phyloP scores from a whole-genome alignment of 2,329 filamentous ascomycete genomes.

The Nemania sp. region DNA sequence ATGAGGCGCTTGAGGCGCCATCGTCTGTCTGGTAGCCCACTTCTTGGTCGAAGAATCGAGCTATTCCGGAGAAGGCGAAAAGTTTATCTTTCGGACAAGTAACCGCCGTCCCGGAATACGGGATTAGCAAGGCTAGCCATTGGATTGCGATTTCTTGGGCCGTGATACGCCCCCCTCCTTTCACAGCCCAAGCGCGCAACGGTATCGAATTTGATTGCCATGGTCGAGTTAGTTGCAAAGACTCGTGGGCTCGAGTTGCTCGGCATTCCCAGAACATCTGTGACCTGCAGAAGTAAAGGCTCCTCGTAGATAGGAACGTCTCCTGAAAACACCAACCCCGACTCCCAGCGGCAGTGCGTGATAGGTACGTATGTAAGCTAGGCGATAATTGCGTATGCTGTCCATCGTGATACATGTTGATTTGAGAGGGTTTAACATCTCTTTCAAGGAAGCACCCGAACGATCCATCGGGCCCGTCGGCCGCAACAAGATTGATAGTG shows the following conservation, averaged over 20 bases:
- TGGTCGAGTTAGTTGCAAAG: not conserved
- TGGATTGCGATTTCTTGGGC: not conserved
- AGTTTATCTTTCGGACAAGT: not conserved
- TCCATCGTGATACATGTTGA: not conserved
- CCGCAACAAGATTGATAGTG: not conserved
- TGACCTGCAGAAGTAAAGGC: not conserved
- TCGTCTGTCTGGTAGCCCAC: not conserved
- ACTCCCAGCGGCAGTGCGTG: not conserved
- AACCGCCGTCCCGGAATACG: not conserved
- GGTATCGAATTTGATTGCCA: not conserved
- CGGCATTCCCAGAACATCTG: not conserved
- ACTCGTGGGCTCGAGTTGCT: not conserved
- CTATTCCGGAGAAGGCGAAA: not conserved
- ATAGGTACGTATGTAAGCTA: not conserved
- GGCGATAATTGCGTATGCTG: not conserved
- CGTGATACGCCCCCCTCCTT: not conserved
- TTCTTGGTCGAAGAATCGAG: not conserved
- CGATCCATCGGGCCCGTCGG: not conserved
- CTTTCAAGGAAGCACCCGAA: not conserved
- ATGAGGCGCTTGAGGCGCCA: not conserved
- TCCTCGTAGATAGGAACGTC: not conserved
- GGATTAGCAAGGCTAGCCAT: not conserved
- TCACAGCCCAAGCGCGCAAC: not conserved
- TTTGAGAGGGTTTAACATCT: not conserved
- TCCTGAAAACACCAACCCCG: not conserved